Conservation (phyloP, 2,329 filamentous ascomycete genomes). For the Knufia petricola region DNA sequence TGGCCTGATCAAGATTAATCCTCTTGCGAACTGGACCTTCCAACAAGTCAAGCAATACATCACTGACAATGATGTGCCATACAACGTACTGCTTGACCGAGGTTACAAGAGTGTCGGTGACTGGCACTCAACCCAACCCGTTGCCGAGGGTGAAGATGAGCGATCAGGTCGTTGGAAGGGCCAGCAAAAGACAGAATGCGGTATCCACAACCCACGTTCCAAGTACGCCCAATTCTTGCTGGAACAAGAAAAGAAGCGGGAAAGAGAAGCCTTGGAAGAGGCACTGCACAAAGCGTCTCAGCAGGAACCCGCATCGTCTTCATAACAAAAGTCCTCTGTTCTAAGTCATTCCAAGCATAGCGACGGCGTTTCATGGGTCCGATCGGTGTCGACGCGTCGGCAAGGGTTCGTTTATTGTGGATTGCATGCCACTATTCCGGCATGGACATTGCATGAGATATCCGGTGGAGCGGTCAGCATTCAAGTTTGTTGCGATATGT, state of each 20-base stretch:
- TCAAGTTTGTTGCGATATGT: conserved; percentile 3
- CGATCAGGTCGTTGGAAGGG: conserved; percentile 96
- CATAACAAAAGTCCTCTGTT: neutral
- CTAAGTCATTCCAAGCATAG: conserved; percentile 17
- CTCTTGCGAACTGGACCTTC: conserved; percentile 89
- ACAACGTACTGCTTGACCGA: conserved; percentile 79
- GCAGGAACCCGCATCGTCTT: conserved; percentile 1
- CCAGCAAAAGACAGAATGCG: conserved; percentile 90
- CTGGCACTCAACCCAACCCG: conserved; percentile 92
- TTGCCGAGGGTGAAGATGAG: conserved; percentile 87
- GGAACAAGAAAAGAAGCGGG: conserved; percentile 60
- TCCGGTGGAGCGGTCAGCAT: conserved; percentile 8
- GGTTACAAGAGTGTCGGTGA: conserved; percentile 99
- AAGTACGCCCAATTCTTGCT: conserved; percentile 78
- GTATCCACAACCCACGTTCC: conserved; percentile 96
- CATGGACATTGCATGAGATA: conserved; percentile 13
- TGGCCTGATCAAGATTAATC: conserved; percentile 94
- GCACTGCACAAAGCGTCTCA: conserved; percentile 27
- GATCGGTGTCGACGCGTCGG: conserved; percentile 13
- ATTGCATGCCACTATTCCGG: conserved; percentile 10
- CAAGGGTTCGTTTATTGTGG: conserved; percentile 9
- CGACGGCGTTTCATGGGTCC: conserved; percentile 19
- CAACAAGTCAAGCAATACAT: conserved; percentile 81
- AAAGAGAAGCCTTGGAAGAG: conserved; percentile 45
- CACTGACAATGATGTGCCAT: conserved; percentile 76